Percentiles rank a stretch among this genome's conserved stretches.
Conservation (phyloP, 495 filamentous ascomycete genomes). For the Penicillium verhagenii region DNA sequence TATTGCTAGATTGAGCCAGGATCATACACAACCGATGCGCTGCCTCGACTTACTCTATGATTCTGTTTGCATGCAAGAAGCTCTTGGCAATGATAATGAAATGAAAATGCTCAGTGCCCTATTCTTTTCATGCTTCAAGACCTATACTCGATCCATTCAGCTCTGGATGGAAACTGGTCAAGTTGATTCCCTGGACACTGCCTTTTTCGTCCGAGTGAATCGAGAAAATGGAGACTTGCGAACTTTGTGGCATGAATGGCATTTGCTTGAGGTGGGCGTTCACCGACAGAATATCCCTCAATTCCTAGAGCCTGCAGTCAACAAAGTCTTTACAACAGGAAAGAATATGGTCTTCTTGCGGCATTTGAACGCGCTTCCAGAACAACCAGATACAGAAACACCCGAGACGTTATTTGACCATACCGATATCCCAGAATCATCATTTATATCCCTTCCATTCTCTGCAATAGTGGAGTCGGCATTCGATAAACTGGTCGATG, state of each 20-base stretch:
- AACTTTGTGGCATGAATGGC: constrained; percentile 76
- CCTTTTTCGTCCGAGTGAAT: constrained; percentile 71
- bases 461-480: constrained; percentile 66
- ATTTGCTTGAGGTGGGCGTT: constrained; percentile 54
- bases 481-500: constrained; percentile 70
- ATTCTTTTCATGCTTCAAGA: constrained; percentile 80
- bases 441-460: constrained; percentile 62
- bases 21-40: constrained; percentile 45
- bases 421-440: constrained; percentile 44
- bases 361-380: constrained; percentile 44
- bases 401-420: constrained; percentile 52
- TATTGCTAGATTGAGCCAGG: constrained; percentile 27
- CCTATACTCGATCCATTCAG: constrained; percentile 76
- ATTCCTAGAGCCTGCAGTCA: constrained; percentile 66
- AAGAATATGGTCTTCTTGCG: constrained; percentile 85
- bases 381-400: constrained; percentile 26
- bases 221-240: constrained; percentile 56
- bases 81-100: constrained; percentile 57
- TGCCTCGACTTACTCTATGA: constrained; percentile 76
- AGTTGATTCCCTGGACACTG: constrained; percentile 57
- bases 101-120: constrained; percentile 62
- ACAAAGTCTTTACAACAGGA: constrained; percentile 77
- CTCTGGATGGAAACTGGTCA: constrained; percentile 84
- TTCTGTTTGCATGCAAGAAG: constrained; percentile 63
- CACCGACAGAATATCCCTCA: constrained; percentile 62